These are phyloP conservation scores for Orbilia brochopaga DNA, from an alignment of 2,329 filamentous ascomycete species.

Conservation along the genomic window DNA sequence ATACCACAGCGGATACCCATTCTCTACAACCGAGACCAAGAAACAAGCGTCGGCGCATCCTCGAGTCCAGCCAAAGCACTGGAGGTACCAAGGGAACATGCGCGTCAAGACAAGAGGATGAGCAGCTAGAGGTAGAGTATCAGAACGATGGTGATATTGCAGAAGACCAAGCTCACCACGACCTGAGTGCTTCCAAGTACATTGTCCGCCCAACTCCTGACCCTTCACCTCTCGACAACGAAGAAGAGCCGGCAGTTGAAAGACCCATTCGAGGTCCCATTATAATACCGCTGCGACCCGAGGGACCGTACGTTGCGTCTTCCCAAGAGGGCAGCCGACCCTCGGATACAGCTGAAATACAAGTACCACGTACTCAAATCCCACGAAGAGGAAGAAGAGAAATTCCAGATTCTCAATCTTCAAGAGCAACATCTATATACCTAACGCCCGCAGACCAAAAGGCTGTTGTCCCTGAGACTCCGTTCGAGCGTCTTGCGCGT, in stretches of 20 bases:
- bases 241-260: not conserved
- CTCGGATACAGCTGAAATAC: constrained; percentile 12
- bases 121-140: not conserved
- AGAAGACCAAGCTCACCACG: constrained; percentile 9
- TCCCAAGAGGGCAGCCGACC: constrained; percentile 4
- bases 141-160: not conserved
- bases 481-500: constrained; percentile 5
- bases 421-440: constrained; percentile 15
- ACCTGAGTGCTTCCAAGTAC: constrained; percentile 11
- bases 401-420: constrained; percentile 42
- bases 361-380: constrained; percentile 31
- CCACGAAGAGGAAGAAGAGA: constrained; percentile 16
- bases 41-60: constrained; percentile 16
- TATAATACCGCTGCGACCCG: not conserved
- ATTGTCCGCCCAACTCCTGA: constrained; percentile 16
- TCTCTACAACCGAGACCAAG: constrained; percentile 10
- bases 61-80: constrained; percentile 33
- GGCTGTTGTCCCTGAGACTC: constrained; percentile 33
- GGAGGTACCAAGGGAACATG: not conserved
- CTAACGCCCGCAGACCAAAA: constrained; percentile 13
- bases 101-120: not conserved
- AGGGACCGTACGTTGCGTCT: constrained; percentile 6
- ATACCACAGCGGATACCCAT: not conserved
- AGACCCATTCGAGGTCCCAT: not conserved
- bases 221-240: not conserved